A percentile compares a stretch with the other conserved stretches of the same genome.
Conservation (phyloP, 805 yeast genomes). For the Starmerella powellii region DNA sequence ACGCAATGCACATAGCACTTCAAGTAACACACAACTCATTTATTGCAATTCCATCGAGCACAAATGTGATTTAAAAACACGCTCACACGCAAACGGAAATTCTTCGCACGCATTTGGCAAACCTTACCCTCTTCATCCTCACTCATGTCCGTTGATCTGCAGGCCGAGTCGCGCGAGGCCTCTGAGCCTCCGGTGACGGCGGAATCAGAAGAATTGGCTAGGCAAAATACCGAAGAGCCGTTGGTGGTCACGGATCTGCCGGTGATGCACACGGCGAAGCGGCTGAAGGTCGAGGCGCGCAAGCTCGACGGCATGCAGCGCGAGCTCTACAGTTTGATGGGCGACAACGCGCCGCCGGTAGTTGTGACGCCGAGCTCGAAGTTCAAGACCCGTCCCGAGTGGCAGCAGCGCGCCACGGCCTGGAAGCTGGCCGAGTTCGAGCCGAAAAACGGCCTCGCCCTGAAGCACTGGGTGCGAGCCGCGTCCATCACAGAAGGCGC, state of each 20-base stretch:
- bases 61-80: too few relatives aligned
- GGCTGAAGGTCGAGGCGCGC: constrained; percentile 26
- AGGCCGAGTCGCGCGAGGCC: too few relatives aligned
- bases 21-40: too few relatives aligned
- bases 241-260: constrained; percentile 15
- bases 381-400: constrained; percentile 53
- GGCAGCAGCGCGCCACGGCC: constrained; percentile 56
- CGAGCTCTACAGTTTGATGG: constrained; percentile 75
- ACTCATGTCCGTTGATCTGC: too few relatives aligned
- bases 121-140: too few relatives aligned
- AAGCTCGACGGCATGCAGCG: constrained; percentile 62
- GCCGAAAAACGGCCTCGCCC: constrained; percentile 38
- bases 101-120: too few relatives aligned
- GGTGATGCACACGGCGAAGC: constrained; percentile 23
- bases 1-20: too few relatives aligned
- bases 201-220: too few relatives aligned
- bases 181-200: too few relatives aligned
- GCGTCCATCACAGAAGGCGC: constrained; percentile 15
- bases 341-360: constrained; percentile 83
- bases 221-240: not conserved
- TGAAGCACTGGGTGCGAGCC: constrained; percentile 73
- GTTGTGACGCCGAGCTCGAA: constrained; percentile 39
- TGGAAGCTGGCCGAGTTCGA: constrained; percentile 65
- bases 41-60: too few relatives aligned
- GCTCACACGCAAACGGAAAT: too few relatives aligned